Percentiles rank a stretch among this genome's conserved stretches.
phyloP scores from a whole-genome alignment of 768 basidiomycete genomes.

The Tylopilus sp. region DNA sequence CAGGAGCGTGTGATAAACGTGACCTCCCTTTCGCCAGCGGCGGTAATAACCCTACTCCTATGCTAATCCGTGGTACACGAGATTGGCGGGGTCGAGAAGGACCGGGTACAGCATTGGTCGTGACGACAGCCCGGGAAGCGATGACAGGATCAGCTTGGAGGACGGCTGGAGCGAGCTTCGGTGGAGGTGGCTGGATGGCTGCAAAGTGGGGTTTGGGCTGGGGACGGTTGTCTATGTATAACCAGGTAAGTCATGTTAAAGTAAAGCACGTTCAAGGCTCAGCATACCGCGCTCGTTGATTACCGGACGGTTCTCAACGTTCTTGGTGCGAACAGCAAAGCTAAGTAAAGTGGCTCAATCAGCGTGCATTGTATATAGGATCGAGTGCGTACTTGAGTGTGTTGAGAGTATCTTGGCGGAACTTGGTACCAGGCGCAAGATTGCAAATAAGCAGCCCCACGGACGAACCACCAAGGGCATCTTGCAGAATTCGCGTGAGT shows the following conservation, averaged over 20 bases:
- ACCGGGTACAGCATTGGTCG: constrained; percentile 10
- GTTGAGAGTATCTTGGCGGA: constrained; percentile 84
- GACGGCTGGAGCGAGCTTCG: constrained; percentile 43
- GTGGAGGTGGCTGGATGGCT: constrained; percentile 49
- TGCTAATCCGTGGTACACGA: constrained; percentile 31
- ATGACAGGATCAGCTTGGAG: constrained; percentile 40
- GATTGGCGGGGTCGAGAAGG: constrained; percentile 29
- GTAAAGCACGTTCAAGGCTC: neutral
- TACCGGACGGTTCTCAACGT: constrained; percentile 78
- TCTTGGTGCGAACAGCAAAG: constrained; percentile 82
- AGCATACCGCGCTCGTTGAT: constrained; percentile 70
- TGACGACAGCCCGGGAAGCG: constrained; percentile 7
- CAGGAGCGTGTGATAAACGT: constrained; percentile 16
- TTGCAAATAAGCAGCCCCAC: constrained; percentile 84
- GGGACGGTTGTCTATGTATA: constrained; percentile 51
- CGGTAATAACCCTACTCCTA: constrained; percentile 26
- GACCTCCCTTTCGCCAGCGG: constrained; percentile 18
- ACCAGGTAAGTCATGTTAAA: neutral
- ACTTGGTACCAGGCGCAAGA: constrained; percentile 77
- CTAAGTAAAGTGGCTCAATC: constrained; percentile 32
- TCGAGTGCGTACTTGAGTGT: constrained; percentile 69
- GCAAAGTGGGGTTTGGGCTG: constrained; percentile 62
- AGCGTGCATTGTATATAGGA: neutral
- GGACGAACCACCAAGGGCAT: constrained; percentile 80
- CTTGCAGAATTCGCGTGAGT: constrained; percentile 85